Evolutionary conservation across 768 basidiomycete species (phyloP), one percentile per base, ranked within the genome.

Genomic region (Mycena galericulata): DNA sequence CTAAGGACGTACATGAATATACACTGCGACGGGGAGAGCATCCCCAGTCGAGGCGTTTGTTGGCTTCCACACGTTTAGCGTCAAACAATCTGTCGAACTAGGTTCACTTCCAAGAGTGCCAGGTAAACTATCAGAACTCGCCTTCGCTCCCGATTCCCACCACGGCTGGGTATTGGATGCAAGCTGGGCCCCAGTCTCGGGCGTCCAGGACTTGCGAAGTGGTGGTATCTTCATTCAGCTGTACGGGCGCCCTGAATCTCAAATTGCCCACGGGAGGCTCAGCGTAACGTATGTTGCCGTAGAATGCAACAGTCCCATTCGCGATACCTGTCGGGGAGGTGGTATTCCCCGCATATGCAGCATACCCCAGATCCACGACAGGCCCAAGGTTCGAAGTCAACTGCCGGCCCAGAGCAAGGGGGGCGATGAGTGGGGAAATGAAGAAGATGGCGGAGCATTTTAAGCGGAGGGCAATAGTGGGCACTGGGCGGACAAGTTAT

Each of bases 91-190:
- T 84, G 11, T 3, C 17, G 4, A n/a, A n/a, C n/a, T 14, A 6
- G 26, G 2, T 34, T 53, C 8, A 40, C 29, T 11, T 12, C 11
- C 34, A 54, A 15, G 20, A 4, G 8, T 8, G 9, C 6, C 17
- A 24, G n/a, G 12, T 26, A 17, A 4, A 50, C 47, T 30, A 45
- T 30, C 20, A 9, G 20, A 20, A 69, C 74, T 22, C 53, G 81
- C 83, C 84, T 76, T 86, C 85, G 11, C 78, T 78, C 14, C 84
- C 85, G 27, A 85, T 77, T 12, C 84, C 84, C 9, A 84, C 81
- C 1, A 77, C 78, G 11, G 86, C 85, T 6, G 86, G 85, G 32
- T 79, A 72, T 70, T 87, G 86, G 32, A 87, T 80, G 65, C 85
- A 86, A 1, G 83, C 73, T 0, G 83, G 76, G 0, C 84, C 85